Base-by-base conservation (phyloP, 495 filamentous ascomycete genomes). In the Penicillium daleae region DNA sequence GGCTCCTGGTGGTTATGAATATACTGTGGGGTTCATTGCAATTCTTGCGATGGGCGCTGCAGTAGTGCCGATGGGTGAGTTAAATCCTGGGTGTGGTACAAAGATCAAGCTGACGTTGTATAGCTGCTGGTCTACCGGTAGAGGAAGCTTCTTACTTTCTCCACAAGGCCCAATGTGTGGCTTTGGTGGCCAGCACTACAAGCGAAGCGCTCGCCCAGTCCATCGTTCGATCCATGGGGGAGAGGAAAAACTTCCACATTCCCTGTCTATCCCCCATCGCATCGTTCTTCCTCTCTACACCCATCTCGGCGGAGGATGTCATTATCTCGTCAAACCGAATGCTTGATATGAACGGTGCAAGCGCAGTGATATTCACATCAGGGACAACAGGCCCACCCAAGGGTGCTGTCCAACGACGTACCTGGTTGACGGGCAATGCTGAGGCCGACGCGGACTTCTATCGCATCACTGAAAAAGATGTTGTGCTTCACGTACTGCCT, bases 351-450 rank as follows among this genome's bases (percentile, higher is more conserved):
- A 75, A 74, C 40, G 56, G 49, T 12, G 71, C 73, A 21, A 65
- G 59, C 12, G 59, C 69, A 2, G 69, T 74, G 0, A 75, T 83
- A 1, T 82, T 78, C 60, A 82, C 79, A 3, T 81, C 78, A 5
- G 80, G 81, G 4, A 78, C 74, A 12, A 81, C 79, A 1, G 81
- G 79, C 2, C 67, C 69, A 39, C 80, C 80, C n/a, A 83, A 83
- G 61, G 76, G 80, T 9, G 79, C 80, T 33, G 71, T 75, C 19
- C 67, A 71, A n/a, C 71, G 73, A 17, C 69, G 73, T 7, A 71
- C 65, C 27, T 73, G 71, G 60, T 44, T 75, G 1, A 69, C 63
- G 15, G 67, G 62, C 4, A 71, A 65, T 17, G 69, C 69, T 5
- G 73, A 75, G 42, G 60, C 66, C 12, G 69, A 74, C 27, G 69